phyloP scores from a whole-genome alignment of 257 asterid genomes.

The Penstemon eatonii region DNA sequence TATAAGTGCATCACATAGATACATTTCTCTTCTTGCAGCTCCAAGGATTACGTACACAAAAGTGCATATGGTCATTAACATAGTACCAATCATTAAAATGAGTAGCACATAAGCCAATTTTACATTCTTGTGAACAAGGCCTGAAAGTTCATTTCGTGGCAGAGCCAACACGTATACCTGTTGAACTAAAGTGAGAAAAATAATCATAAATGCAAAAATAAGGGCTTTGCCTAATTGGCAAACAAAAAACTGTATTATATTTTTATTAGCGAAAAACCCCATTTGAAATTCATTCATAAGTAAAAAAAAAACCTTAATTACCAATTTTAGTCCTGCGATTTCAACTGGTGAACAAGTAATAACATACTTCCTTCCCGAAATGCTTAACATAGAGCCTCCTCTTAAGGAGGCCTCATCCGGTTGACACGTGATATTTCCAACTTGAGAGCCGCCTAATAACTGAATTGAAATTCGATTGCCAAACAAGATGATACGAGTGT shows the following conservation, averaged over 20 bases:
- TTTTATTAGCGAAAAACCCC: no score
- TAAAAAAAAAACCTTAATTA: constrained; percentile 24
- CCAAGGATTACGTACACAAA: constrained; percentile 31
- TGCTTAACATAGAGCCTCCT: constrained; percentile 22
- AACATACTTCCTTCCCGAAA: constrained; percentile 35
- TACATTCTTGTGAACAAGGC: constrained; percentile 30
- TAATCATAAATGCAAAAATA: no score
- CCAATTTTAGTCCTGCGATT: constrained; percentile 49
- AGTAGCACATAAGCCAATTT: constrained; percentile 33
- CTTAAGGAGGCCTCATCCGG: not conserved
- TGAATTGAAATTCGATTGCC: constrained; percentile 33
- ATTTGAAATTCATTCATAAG: no score
- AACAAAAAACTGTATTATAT: not conserved
- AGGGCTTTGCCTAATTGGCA: not conserved
- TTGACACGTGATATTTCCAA: constrained; percentile 38
- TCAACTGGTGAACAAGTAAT: constrained; percentile 41
- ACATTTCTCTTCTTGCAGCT: constrained; percentile 56
- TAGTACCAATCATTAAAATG: constrained; percentile 29
- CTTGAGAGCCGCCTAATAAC: constrained; percentile 16
- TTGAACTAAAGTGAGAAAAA: not conserved
- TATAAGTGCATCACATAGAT: constrained; percentile 46
- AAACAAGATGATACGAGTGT: constrained; percentile 29
- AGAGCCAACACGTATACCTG: constrained; percentile 49
- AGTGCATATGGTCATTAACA: constrained; percentile 27
- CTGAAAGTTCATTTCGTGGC: constrained; percentile 26